Base-by-base conservation (phyloP, 2,329 filamentous ascomycete genomes). In the Dothideomycetes sp. region DNA sequence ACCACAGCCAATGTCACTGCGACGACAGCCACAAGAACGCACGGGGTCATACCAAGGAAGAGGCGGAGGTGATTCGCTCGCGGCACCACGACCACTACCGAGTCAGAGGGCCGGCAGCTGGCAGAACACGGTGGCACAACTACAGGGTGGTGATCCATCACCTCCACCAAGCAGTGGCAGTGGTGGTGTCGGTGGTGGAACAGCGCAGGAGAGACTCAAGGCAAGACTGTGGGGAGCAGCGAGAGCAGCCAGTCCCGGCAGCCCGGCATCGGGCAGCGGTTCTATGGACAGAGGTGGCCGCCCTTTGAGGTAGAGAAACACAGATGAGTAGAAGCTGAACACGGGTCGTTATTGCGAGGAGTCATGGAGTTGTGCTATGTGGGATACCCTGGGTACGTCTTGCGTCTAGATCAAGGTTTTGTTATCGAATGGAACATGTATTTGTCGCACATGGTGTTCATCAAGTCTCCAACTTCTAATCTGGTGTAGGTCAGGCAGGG, bases 141-240 rank as follows among this genome's bases (percentile, higher is more conserved):
- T 48, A 53, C 52, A 48, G 52, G 48, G 54, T 44, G 23, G 59
- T 51, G 69, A 51, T 45, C 54, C 46, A 41, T 51, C 33, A 55
- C 53, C 49, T 54, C 48, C 63, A 45, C 47, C 62, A 46, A 56
- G 60, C 54, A 59, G 67, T 47, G 58, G 56, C 49, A 53, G 52
- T 32, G 57, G 53, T 38, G 58, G 53, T 30, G 61, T 56, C 35
- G 61, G 55, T 29, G 67, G 63, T 3, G 69, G 69, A 23, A 77
- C 79, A 15, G 86, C 86, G 36, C 84, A 93, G 64, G 84, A 94
- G 52, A 71, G 84, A 51, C 67, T 95, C 51, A 84, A 86, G 56
- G 84, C 87, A 53, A 69, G 84, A 47, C 64, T 94, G 32, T 86
- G 86, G 71, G 57, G 57, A 13, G 22, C 30, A 18, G 37, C 29